Conservation (phyloP, 306 rosid species). For the Oxytropis ochrocephala region DNA sequence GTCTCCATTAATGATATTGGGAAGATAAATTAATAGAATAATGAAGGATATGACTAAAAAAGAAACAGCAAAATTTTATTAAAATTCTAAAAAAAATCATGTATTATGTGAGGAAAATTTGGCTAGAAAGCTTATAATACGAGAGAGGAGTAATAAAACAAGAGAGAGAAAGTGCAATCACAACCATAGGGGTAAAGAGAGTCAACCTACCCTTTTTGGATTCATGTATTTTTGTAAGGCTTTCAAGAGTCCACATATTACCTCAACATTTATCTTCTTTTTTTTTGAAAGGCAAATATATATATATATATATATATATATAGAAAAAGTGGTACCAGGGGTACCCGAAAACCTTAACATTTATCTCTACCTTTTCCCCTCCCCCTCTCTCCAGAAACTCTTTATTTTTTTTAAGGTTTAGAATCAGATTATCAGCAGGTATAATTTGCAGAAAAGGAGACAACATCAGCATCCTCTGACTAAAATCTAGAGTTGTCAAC, state of each 20-base stretch:
- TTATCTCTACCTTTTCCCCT: constrained; percentile 29
- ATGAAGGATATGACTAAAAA: too few species aligned
- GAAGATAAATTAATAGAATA: too few species aligned
- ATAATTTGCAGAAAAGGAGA: constrained; percentile 48
- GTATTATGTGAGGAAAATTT: too few species aligned
- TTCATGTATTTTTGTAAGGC: constrained; percentile 74
- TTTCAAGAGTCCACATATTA: constrained; percentile 72
- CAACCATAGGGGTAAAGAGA: constrained; percentile 29
- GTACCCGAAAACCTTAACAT: too few species aligned
- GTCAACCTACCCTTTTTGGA: constrained; percentile 90
- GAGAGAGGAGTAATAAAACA: background rate
- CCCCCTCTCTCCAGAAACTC: background rate
- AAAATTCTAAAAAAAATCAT: too few species aligned
- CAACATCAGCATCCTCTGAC: constrained; percentile 13
- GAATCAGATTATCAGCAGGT: background rate
- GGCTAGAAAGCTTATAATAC: too few species aligned
- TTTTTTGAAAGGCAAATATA: too few species aligned
- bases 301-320: too few species aligned
- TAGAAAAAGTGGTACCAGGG: too few species aligned
- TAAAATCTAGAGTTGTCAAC: constrained; percentile 45
- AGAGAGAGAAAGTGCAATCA: background rate
- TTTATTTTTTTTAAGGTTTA: constrained; percentile 3
- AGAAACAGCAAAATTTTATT: too few species aligned
- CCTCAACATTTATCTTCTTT: constrained; percentile 34
- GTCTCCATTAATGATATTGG: too few species aligned